A percentile compares a stretch with the other conserved stretches of the same genome.
phyloP scores from a whole-genome alignment of 164 flowering plant genomes.

The Litsea cubeba region DNA sequence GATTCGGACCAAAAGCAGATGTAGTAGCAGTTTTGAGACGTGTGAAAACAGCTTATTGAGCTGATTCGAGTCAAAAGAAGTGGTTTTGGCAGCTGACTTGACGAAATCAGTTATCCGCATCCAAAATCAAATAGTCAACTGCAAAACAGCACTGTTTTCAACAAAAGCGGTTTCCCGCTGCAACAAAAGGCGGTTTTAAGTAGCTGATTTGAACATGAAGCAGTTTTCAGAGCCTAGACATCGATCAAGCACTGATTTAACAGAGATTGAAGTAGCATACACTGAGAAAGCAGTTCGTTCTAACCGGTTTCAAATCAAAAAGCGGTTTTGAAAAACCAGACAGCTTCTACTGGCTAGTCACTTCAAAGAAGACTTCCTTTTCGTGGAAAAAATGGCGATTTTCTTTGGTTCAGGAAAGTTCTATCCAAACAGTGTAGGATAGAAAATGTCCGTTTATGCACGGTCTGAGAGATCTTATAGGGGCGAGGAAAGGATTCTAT shows the following conservation, averaged over 20 bases:
- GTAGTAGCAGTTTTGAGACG: background rate
- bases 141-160: background rate
- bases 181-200: background rate
- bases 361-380: too few relatives aligned
- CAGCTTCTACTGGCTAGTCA: too few relatives aligned
- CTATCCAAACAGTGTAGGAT: background rate
- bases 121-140: too few relatives aligned
- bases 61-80: background rate
- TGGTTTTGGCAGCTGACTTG: background rate
- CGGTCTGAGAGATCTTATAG: slow-evolving; percentile 2
- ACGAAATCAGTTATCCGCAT: background rate
- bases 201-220: background rate
- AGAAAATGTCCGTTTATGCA: background rate
- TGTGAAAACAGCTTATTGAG: background rate
- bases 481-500: slow-evolving; percentile 2
- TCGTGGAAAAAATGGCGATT: too few relatives aligned
- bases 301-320: background rate
- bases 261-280: background rate
- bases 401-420: too few relatives aligned
- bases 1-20: background rate
- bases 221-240: background rate
- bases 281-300: background rate
- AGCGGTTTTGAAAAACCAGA: background rate
- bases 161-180: slow-evolving; percentile 4
- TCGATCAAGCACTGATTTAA: background rate